Percentiles rank a stretch among this genome's conserved stretches.
These are phyloP conservation scores for Schwanniomyces pseudopolymorphus DNA, from an alignment of 805 yeast species.

Conservation along the genomic window DNA sequence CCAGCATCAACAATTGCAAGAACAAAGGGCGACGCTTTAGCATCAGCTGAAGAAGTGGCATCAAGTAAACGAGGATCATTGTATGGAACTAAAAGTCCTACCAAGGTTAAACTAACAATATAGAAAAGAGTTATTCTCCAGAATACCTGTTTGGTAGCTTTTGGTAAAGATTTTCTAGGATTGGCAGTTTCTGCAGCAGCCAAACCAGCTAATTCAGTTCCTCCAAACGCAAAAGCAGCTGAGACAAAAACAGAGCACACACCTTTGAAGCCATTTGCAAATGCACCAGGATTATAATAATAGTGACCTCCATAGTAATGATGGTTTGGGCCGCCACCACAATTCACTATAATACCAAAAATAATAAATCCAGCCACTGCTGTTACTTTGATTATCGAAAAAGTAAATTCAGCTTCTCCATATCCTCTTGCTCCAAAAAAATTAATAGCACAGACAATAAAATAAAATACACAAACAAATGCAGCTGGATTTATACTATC, in stretches of 20 bases:
- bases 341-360: constrained; percentile 33
- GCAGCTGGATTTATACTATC: constrained; percentile 32
- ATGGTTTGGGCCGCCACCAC: constrained; percentile 36
- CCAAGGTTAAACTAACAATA: constrained; percentile 30
- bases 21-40: constrained; percentile 73
- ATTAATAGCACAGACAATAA: constrained; percentile 27
- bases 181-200: constrained; percentile 40
- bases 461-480: constrained; percentile 35
- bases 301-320: constrained; percentile 34
- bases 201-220: constrained; percentile 38
- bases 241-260: constrained; percentile 38
- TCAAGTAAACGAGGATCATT: constrained; percentile 49
- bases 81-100: constrained; percentile 51
- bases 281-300: constrained; percentile 33
- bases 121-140: constrained; percentile 44
- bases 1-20: constrained; percentile 65
- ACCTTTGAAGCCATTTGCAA: constrained; percentile 38
- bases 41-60: constrained; percentile 32
- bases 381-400: constrained; percentile 31
- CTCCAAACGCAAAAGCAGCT: constrained; percentile 36
- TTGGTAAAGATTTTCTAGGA: constrained; percentile 39
- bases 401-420: constrained; percentile 35
- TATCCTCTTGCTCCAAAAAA: constrained; percentile 39
- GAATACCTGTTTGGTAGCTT: constrained; percentile 44
- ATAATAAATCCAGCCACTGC: constrained; percentile 37